Conservation (phyloP, 116 monocot species). For the Posidonia oceanica region DNA sequence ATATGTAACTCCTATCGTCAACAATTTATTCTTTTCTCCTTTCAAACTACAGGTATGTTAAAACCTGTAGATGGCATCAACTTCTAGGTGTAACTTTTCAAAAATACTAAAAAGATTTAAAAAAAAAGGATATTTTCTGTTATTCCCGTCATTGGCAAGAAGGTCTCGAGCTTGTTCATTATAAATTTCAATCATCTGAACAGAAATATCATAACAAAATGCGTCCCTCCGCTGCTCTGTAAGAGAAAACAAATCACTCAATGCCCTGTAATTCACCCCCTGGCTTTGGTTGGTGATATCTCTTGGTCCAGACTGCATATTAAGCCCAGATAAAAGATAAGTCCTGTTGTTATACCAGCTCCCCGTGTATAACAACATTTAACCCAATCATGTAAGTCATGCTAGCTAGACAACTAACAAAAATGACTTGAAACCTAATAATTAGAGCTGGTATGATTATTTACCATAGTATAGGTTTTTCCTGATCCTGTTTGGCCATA, state of each 20-base stretch:
- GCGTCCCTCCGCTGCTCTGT: conserved; percentile 64
- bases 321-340: background rate
- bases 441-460: background rate
- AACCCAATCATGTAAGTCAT: too few species aligned
- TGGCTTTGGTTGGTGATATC: conserved; percentile 40
- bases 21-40: too few species aligned
- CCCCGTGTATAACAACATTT: too few species aligned
- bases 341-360: background rate
- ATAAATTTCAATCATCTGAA: conserved; percentile 99
- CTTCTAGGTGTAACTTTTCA: background rate
- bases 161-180: conserved; percentile 99
- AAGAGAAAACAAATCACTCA: conserved; percentile 72
- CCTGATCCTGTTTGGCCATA: conserved; percentile 99
- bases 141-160: conserved; percentile 66
- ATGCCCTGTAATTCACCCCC: conserved; percentile 91
- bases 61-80: background rate
- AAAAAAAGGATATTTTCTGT: conserved; percentile 88
- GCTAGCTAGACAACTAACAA: too few species aligned
- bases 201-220: conserved; percentile 70
- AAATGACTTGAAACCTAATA: background rate
- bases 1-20: too few species aligned
- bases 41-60: too few species aligned
- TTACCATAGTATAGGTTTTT: conserved; percentile 97
- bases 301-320: conserved; percentile 77
- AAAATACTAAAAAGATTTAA: background rate